Evolutionary conservation across 163 green algal genomes (phyloP).

Genomic region (Chlamydomonas reinhardtii): DNA sequence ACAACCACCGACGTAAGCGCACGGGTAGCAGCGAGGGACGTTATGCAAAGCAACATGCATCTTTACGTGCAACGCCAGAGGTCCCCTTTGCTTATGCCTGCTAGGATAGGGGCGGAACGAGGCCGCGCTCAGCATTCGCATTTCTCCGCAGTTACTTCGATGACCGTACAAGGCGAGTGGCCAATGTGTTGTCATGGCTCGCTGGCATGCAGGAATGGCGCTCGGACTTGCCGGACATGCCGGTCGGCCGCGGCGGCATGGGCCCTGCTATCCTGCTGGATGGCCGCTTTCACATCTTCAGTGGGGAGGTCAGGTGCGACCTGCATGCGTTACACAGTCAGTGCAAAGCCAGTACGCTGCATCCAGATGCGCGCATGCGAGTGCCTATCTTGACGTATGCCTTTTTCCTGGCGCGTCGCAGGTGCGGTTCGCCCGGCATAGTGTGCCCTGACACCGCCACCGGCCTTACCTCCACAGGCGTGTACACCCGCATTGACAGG

Average conservation of each 20-base stretch:
- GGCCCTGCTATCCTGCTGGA: background rate
- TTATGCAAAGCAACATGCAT: too few species aligned
- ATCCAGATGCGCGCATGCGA: too few species aligned
- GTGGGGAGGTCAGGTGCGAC: background rate
- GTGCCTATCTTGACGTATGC: too few species aligned
- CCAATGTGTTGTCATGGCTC: too few species aligned
- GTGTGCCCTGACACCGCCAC: background rate
- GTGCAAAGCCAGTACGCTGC: too few species aligned
- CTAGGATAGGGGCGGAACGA: too few species aligned
- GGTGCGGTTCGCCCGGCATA: background rate
- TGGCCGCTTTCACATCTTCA: background rate
- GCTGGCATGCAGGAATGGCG: background rate
- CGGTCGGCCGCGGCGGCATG: background rate
- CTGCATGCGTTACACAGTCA: background rate
- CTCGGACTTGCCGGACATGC: background rate
- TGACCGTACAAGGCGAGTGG: too few species aligned
- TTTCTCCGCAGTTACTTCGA: too few species aligned
- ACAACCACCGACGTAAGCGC: background rate
- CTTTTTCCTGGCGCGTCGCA: too few species aligned
- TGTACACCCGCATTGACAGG: conserved; percentile 18
- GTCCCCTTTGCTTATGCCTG: too few species aligned
- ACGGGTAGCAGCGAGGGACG: background rate
- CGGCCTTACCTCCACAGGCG: background rate
- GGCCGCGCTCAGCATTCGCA: too few species aligned
- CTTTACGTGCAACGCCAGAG: too few species aligned